Conservation (phyloP, 2,329 filamentous ascomycete species). For the Dactylellina cionopaga region DNA sequence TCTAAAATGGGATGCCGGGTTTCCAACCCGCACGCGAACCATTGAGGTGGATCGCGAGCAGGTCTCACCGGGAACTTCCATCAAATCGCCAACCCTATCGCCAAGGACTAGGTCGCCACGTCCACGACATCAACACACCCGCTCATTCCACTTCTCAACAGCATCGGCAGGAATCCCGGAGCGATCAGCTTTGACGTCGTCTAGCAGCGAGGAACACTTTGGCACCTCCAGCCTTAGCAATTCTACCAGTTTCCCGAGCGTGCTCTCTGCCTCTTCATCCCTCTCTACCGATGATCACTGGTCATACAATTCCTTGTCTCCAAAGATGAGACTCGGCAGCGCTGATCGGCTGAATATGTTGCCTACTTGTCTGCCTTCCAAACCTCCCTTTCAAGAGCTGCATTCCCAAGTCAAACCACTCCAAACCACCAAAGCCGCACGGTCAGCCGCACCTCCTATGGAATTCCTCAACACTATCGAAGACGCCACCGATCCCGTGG, state of each 20-base stretch:
- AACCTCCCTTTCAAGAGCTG: conserved; percentile 49
- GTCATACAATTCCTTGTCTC: conserved; percentile 38
- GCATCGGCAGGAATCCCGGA: conserved; percentile 20
- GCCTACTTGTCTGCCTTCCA: conserved; percentile 32
- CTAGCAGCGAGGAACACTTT: conserved; percentile 56
- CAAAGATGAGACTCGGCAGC: conserved; percentile 46
- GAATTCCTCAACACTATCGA: conserved; percentile 49
- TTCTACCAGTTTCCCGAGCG: conserved; percentile 57
- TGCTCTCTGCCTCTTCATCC: conserved; percentile 55
- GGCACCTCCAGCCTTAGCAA: conserved; percentile 57
- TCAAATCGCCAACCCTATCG: conserved; percentile 34
- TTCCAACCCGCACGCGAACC: conserved; percentile 22
- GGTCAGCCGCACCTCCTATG: conserved; percentile 44
- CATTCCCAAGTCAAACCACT: conserved; percentile 49
- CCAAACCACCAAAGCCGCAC: conserved; percentile 36
- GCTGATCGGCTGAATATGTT: conserved; percentile 34
- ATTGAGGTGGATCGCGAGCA: conserved; percentile 54
- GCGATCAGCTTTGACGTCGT: conserved; percentile 53
- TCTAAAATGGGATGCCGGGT: conserved; percentile 36
- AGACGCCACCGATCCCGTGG: conserved; percentile 18
- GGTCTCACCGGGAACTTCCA: conserved; percentile 52
- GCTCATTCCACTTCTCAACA: conserved; percentile 36
- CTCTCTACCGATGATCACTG: conserved; percentile 54
- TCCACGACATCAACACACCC: conserved; percentile 45
- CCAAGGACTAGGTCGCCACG: conserved; percentile 49